Evolutionary conservation across 1,139 yeast genomes (phyloP), one percentile per base, ranked within the genome.

Genomic region (Hanseniaspora gamundiae): DNA sequence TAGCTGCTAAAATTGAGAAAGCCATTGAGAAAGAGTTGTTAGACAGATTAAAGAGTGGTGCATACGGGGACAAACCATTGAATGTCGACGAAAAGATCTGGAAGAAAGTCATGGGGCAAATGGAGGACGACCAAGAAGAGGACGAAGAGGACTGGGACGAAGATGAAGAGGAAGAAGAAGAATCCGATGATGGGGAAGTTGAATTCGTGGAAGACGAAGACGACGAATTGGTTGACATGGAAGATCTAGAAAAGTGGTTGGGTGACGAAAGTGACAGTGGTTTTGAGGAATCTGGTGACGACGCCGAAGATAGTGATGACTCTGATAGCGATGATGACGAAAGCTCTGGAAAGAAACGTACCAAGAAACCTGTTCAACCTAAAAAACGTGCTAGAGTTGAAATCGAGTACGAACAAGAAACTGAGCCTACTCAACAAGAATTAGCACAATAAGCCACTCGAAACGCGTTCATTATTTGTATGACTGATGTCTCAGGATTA

Each of bases 51-150:
- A 91, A 91, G 76, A 80, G 91, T 61, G 98, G 98, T 50, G 97
- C 97, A 6, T 91, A 91, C 59, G 98, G 98, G 50, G 97, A 91
- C 59, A 85, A 88, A 62, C 98, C 98, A 47, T 71, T 91, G 59
- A 91, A 91, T 59, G 98, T 91, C 39, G 97, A 91, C 56, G 96
- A 88, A 59, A 80, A 80, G 66, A 78, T 91, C 49, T 91, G 98
- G 98, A 81, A 82, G 73, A 85, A 79, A 68, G 94, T 91, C 22
- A 74, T 91, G 68, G 86, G 91, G 52, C 57, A 76, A 43, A 76
- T 74, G 50, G 80, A 77, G 48, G 83, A 77, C 42, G 81, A 76
- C 47, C 78, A 77, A 35, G 79, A 73, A 41, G 72, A 71, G 41
- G 79, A 74, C 45, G 80, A 78, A 45, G 76, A 75, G 45, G 75